Evolutionary conservation across 345 rosid genomes (phyloP), one percentile per base, ranked within the genome.

Genomic region (Citrus trifoliata): DNA sequence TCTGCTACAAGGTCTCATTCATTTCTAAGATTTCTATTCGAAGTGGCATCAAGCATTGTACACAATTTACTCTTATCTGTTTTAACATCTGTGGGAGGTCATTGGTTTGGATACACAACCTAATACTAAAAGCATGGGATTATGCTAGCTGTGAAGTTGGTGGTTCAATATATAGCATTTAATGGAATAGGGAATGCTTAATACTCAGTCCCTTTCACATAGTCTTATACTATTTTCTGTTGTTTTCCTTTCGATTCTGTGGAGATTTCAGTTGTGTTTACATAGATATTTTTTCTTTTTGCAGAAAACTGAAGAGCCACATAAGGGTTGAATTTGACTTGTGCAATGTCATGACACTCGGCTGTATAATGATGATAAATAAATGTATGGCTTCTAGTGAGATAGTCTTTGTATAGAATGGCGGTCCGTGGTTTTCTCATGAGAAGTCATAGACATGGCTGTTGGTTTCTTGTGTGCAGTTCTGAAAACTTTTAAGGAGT

Each of bases 241-340:
- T 22, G 6, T 38, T 28, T 67, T 37, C 40, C 22, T 58, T 61
- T 30, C 21, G 4, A 40, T 2, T 61, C 16, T 5, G 9, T 6
- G 33, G 24, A 48, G 18, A 32, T 51, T 48, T 63, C 18, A 14
- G 40, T 12, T 81, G 33, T 70, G 5, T 37, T 10, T 14, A 37
- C 42, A 4, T 59, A 30, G 25, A 24, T 8, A 4, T 55, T 46
- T 28, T 3, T 24, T 4, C 35, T 51, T 33, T 8, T 32, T 74
- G 76, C 83, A 85, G 85, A 80, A 56, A 69, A 24, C 68, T 73
- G 81, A 60, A 59, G 81, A 70, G 60, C 40, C 74, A 30, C 74
- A 35, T 5, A 59, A 78, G 75, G 74, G 71, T 27, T 83, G 77
- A 83, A 18, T 42, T 5, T 35, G 10, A 24, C 65, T 30, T 32